Conservation (phyloP, 2,329 filamentous ascomycete genomes). For the Huntiella moniliformis region DNA sequence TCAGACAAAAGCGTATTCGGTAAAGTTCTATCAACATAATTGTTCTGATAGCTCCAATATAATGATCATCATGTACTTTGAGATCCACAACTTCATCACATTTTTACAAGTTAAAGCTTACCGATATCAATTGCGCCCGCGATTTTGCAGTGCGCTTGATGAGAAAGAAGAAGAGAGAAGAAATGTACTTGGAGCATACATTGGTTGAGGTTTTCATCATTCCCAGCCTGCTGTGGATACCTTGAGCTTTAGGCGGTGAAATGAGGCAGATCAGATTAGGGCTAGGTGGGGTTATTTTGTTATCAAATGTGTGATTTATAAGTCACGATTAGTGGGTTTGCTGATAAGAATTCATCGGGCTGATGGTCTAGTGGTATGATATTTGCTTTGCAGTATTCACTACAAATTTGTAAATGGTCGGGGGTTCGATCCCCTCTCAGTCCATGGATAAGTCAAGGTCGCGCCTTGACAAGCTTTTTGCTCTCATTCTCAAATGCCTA, state of each 20-base stretch:
- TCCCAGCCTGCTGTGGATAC: neutral
- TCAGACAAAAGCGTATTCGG: conserved; percentile 35
- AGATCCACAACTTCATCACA: conserved; percentile 10
- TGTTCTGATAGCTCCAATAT: conserved; percentile 65
- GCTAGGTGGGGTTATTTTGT: neutral
- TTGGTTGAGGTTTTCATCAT: neutral
- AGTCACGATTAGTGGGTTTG: neutral
- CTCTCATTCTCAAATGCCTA: too few species aligned
- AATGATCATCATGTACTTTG: conserved; percentile 25
- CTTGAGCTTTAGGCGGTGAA: conserved; percentile 1
- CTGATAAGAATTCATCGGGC: conserved; percentile 6
- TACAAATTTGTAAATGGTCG: conserved; percentile 12
- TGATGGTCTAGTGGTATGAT: conserved; percentile 13
- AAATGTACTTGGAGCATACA: neutral
- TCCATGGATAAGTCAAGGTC: conserved; percentile 3
- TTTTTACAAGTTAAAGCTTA: conserved; percentile 1
- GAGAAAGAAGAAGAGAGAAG: neutral
- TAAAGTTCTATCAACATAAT: conserved; percentile 42
- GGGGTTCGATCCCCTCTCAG: conserved; percentile 13
- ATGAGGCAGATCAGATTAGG: neutral
- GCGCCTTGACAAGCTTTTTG: neutral
- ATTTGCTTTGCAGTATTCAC: conserved; percentile 13
- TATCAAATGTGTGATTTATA: neutral
- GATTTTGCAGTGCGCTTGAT: neutral
- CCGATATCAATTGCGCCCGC: neutral